Evolutionary conservation across 1,284 basidiomycete genomes (phyloP), one percentile per base, ranked within the genome.

Genomic region (Papiliotrema flavescens): DNA sequence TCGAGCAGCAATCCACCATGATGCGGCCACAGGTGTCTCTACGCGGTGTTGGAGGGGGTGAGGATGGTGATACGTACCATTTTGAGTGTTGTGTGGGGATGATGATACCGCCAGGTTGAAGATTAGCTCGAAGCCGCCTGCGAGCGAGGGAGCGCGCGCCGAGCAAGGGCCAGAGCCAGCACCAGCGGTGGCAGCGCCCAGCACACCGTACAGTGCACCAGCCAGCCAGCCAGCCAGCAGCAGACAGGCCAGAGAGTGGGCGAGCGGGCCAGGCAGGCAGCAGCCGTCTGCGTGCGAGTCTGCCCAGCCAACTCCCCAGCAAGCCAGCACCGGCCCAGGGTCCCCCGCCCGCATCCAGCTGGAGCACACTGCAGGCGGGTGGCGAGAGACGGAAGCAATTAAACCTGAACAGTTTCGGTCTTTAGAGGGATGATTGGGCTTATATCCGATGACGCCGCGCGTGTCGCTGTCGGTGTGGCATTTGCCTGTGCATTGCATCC

Each of bases 61-160:
- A 32, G 28, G 28, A 32, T 5, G 28, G 11, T 32, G 28, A 9
- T 22, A 64, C 66, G 56, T 46, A 70, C 67, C 68, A 70, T 70
- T 64, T 67, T 67, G 63, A 57, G 40, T 59, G 60, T 53, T 63
- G 57, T 55, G 47, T 52, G 45, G 41, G 52, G 47, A n/a, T 49
- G 39, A 46, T 23, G 47, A 23, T 44, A 37, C 37, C 49, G 32
- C 17, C 24, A 35, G 47, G 49, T 7, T 22, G n/a, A n/a, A 40
- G 39, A 40, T n/a, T 40, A 22, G 6, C 17, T 40, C n/a, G 20
- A n/a, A n/a, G 39, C 39, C n/a, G n/a, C 39, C 39, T 42, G 36
- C 43, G 36, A 28, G 36, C 36, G 40, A 22, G 24, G 34, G 52
- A 32, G 28, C 28, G 28, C 28, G 28, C 28, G 11, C 28, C 28